Evolutionary conservation across 352 stramenopile species (phyloP).

Genomic region (Phytophthora constricta): DNA sequence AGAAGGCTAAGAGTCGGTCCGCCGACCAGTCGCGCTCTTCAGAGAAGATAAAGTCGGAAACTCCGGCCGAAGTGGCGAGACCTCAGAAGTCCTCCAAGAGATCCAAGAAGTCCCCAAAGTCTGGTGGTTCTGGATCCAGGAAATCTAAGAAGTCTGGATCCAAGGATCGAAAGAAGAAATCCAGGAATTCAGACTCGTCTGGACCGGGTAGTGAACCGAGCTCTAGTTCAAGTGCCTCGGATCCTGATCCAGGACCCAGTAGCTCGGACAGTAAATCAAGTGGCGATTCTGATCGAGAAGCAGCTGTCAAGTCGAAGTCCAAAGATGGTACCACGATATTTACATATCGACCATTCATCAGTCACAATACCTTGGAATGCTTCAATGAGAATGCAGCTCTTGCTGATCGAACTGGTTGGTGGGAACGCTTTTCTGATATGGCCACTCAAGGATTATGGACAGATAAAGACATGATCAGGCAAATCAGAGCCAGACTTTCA

Average conservation of each 20-base stretch:
- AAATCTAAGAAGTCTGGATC: background rate
- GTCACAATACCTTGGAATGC: background rate
- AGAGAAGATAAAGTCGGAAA: too few relatives aligned
- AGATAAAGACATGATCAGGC: background rate
- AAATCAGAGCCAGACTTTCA: background rate
- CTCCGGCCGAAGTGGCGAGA: too few relatives aligned
- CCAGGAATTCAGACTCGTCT: background rate
- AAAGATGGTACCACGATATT: background rate
- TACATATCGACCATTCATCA: constrained; percentile 3
- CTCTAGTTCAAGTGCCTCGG: background rate
- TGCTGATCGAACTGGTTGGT: background rate
- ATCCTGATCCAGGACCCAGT: background rate
- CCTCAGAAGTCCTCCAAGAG: background rate
- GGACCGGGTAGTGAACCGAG: background rate
- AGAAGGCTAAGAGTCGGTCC: background rate
- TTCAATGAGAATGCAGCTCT: background rate
- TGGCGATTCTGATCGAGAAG: background rate
- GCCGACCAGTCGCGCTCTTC: too few relatives aligned
- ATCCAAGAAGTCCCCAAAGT: too few relatives aligned
- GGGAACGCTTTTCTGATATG: background rate
- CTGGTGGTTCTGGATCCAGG: too few relatives aligned
- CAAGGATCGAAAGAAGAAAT: background rate
- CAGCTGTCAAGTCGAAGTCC: too few relatives aligned
- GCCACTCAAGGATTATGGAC: background rate
- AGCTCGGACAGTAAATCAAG: background rate